These are phyloP conservation scores for Heracleum sosnowskyi DNA, from an alignment of 129 eudicot species.

Conservation along the genomic window DNA sequence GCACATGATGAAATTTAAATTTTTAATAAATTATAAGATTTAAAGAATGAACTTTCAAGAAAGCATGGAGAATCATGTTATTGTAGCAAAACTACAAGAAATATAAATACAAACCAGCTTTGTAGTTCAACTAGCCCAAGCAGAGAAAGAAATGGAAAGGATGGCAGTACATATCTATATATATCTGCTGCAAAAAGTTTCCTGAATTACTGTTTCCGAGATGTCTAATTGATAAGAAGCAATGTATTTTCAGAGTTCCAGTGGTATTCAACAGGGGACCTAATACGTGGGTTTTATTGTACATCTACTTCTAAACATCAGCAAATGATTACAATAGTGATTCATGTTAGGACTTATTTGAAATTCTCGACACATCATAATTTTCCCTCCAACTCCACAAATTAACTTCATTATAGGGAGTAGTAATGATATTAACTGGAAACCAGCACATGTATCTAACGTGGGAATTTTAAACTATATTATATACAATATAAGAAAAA, in stretches of 20 bases:
- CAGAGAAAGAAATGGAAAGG: not conserved
- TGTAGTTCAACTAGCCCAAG: not conserved
- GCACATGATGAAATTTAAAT: not conserved
- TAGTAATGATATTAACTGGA: too few species aligned
- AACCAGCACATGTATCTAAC: not conserved
- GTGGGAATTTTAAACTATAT: too few species aligned
- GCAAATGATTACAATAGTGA: not conserved
- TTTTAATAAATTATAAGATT: not conserved
- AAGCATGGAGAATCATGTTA: not conserved
- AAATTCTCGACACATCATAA: not conserved
- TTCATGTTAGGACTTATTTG: not conserved
- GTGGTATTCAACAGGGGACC: not conserved
- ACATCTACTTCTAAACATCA: not conserved
- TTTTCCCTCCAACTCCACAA: not conserved
- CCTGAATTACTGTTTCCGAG: not conserved
- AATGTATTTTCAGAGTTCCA: not conserved
- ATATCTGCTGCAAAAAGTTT: not conserved
- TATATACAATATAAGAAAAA: too few species aligned
- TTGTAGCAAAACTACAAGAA: not conserved
- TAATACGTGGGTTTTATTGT: not conserved
- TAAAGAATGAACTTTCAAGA: not conserved
- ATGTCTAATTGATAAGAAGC: not conserved
- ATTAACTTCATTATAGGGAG: too few species aligned
- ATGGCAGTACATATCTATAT: not conserved
- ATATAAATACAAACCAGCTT: not conserved